Base-by-base conservation (phyloP, 371 early-diverging fungal species). In the Actinomortierella ambigua region DNA sequence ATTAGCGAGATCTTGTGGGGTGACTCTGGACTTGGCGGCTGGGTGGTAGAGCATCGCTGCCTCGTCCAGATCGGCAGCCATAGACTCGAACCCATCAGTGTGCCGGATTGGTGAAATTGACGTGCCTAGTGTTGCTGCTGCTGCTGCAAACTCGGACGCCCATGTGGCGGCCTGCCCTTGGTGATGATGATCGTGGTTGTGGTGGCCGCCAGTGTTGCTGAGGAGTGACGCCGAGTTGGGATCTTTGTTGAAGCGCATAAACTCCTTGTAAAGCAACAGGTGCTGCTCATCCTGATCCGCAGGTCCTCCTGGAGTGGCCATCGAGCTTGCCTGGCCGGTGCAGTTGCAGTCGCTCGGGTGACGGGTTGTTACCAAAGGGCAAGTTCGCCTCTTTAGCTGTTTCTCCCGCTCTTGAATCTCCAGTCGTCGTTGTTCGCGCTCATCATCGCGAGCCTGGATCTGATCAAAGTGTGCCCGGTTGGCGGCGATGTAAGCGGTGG, bases 11-110 rank as follows among this genome's bases (percentile, higher is more conserved):
- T 56, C 50, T 42, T 56, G 55, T 0, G 34, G 11, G 9, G 56
- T 59, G 34, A 4, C 11, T 4, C 57, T 56, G 7, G 60, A 59
- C 13, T 59, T 50, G n/a, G 73, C 73, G 7, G 60, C 63, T 11
- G 73, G 66, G 48, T 66, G 66, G 27, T 59, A 73, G 39, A 56
- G 59, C 39, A 66, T 66, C 29, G 62, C 73, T 27, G 73, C 73
- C 11, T 57, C 14, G 18, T 63, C 59, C 28, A 73, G 26, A 27
- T 73, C 73, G 42, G 53, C 62, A 23, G 63, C 67, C 18, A 73
- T 53, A 1, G 73, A 59, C 46, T 59, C 9, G 58, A 66, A 66
- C 3, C 54, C 55, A 43, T 73, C 63, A 13, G 62, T 53, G 11
- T 57, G 55, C 13, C 51, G 56, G 57, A 63, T 28, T 29, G 63